Conservation (phyloP, 2,329 filamentous ascomycete genomes). For the Cryphonectria nitschkei region DNA sequence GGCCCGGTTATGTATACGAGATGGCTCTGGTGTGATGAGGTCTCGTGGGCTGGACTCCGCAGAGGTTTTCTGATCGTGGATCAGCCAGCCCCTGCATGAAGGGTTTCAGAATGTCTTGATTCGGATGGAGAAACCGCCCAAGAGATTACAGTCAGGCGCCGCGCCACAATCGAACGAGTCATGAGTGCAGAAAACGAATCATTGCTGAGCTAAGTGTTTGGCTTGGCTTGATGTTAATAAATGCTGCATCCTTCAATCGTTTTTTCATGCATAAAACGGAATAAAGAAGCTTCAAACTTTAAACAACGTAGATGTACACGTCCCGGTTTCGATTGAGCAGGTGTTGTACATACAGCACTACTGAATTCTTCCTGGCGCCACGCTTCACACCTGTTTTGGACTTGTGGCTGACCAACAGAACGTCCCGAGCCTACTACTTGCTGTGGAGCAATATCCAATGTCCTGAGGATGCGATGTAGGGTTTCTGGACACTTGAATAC, state of each 20-base stretch:
- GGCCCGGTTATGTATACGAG: background rate
- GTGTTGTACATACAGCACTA: background rate
- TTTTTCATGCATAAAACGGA: background rate
- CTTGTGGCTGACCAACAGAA: too few relatives aligned
- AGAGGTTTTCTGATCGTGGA: background rate
- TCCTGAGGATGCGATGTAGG: too few relatives aligned
- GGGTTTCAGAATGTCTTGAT: background rate
- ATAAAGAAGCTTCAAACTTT: background rate
- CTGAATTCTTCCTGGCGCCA: too few relatives aligned
- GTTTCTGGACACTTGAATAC: too few relatives aligned
- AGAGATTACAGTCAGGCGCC: background rate
- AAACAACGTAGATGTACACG: background rate
- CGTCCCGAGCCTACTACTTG: too few relatives aligned
- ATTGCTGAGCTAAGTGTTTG: background rate
- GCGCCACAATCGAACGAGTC: conserved; percentile 1
- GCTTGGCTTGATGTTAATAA: background rate
- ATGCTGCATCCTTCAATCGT: background rate
- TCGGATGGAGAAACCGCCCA: background rate
- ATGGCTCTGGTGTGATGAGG: background rate
- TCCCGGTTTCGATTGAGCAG: background rate
- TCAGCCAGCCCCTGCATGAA: background rate
- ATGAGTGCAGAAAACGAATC: background rate
- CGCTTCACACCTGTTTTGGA: too few relatives aligned
- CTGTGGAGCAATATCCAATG: too few relatives aligned
- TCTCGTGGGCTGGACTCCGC: background rate